These are phyloP conservation scores for Sporisorium reilianum DNA, from an alignment of 1,284 basidiomycete genomes.

Conservation along the genomic window DNA sequence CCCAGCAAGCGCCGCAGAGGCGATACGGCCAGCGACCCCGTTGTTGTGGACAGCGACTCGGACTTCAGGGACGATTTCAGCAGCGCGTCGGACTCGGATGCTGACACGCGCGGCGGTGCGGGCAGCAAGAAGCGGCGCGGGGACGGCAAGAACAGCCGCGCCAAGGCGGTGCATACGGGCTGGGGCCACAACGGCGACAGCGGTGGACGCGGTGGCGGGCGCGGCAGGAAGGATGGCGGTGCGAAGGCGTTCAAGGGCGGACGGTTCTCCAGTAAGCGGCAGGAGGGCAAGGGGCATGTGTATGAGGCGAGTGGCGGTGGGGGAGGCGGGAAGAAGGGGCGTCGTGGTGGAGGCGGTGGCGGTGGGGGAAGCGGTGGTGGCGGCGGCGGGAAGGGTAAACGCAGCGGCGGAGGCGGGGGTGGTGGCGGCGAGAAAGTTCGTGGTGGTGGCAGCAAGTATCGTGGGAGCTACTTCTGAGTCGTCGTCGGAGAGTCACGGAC, in stretches of 20 bases:
- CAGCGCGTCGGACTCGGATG: slow-evolving; percentile 16
- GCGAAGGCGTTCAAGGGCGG: slow-evolving; percentile 10
- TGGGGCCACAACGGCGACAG: slow-evolving; percentile 32
- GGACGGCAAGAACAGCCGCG: slow-evolving; percentile 26
- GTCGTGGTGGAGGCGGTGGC: neutral
- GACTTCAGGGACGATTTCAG: slow-evolving; percentile 13
- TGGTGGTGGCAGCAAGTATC: slow-evolving; percentile 48
- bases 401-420: neutral
- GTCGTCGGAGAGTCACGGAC: no score
- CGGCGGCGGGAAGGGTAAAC: neutral
- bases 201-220: neutral
- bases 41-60: slow-evolving; percentile 14
- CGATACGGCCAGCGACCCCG: slow-evolving; percentile 12
- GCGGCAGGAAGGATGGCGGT: neutral
- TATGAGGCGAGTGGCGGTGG: neutral
- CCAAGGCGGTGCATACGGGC: slow-evolving; percentile 10
- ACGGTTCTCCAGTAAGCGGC: slow-evolving; percentile 12
- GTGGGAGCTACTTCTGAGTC: slow-evolving; percentile 45
- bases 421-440: slow-evolving; percentile 29
- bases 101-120: neutral
- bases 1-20: slow-evolving; percentile 17
- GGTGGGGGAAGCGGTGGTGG: slow-evolving; percentile 5
- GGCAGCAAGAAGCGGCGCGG: slow-evolving; percentile 13
- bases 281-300: slow-evolving; percentile 4
- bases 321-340: slow-evolving; percentile 7